Conservation (phyloP, 2,329 filamentous ascomycete species). For the Daldinia eschscholtzii region DNA sequence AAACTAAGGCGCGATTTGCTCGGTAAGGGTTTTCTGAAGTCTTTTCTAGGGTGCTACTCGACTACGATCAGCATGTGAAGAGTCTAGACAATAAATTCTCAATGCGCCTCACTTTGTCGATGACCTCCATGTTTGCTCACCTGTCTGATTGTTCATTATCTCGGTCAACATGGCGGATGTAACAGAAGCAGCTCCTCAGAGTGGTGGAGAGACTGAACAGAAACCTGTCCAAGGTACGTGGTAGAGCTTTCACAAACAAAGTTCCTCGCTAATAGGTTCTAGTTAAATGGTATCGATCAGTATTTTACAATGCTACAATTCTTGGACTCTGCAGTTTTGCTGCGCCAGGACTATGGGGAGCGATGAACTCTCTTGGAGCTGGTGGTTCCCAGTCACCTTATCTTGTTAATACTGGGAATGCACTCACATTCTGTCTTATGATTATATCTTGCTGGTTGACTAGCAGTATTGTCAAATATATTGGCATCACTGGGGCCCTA, state of each 20-base stretch:
- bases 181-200: conserved; percentile 14
- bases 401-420: conserved; percentile 78
- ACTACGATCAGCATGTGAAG: conserved; percentile 7
- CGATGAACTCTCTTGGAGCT: conserved; percentile 79
- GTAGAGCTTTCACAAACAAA: neutral
- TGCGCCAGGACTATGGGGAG: conserved; percentile 78
- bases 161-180: conserved; percentile 17
- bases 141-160: neutral
- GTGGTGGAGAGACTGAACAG: neutral
- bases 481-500: conserved; percentile 78
- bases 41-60: neutral
- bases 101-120: neutral
- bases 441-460: conserved; percentile 77
- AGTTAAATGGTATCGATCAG: conserved; percentile 78
- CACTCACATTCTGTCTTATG: conserved; percentile 79
- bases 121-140: neutral
- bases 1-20: conserved; percentile 34
- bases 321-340: conserved; percentile 78
- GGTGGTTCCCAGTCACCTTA: conserved; percentile 74
- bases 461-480: conserved; percentile 71
- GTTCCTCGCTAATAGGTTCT: conserved; percentile 3
- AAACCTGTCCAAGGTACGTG: conserved; percentile 26
- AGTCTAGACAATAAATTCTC: neutral
- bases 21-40: conserved; percentile 10
- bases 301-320: conserved; percentile 79